Evolutionary conservation across 331 rosid genomes (phyloP).

Genomic region (Cydonia oblonga): DNA sequence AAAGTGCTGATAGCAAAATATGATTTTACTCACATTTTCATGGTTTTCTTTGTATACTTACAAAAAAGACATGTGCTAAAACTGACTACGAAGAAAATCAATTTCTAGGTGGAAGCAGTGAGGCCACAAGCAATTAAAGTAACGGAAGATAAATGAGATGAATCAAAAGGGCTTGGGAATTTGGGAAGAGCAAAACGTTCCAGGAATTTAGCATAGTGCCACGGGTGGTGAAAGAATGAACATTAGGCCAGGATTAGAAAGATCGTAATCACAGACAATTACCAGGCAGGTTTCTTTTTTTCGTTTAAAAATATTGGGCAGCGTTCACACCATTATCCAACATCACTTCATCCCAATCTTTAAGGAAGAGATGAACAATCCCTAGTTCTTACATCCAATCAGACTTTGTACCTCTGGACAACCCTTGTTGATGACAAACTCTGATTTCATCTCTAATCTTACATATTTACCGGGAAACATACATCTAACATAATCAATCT

Average conservation of each 20-base stretch:
- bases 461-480: neutral
- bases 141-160: neutral
- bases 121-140: neutral
- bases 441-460: neutral
- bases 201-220: neutral
- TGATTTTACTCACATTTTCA: neutral
- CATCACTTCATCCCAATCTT: neutral
- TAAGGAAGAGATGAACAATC: neutral
- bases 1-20: neutral
- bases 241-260: neutral
- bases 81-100: neutral
- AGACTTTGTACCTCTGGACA: neutral
- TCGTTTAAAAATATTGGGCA: neutral
- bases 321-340: neutral
- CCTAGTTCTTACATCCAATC: neutral
- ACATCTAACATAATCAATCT: neutral
- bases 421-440: neutral
- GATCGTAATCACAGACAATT: neutral
- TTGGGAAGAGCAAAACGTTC: neutral
- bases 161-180: neutral
- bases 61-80: neutral
- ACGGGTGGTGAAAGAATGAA: neutral
- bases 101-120: neutral
- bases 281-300: neutral
- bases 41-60: neutral